Conservation (phyloP, 768 basidiomycete genomes). For the Pleurotus djamor region DNA sequence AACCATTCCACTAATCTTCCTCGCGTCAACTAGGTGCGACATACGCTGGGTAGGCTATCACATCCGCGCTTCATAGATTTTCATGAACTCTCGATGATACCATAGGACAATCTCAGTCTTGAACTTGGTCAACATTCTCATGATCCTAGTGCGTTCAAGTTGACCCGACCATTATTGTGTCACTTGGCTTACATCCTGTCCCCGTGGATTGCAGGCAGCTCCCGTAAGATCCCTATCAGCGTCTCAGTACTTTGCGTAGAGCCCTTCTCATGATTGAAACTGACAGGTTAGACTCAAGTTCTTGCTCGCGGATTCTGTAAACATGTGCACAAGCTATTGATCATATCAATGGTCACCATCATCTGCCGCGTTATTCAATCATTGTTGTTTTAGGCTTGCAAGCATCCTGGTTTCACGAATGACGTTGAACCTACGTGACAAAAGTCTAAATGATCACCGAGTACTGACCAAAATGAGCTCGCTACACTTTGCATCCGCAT, state of each 20-base stretch:
- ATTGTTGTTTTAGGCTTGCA: neutral
- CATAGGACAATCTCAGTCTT: neutral
- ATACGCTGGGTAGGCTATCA: neutral
- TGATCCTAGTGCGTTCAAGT: neutral
- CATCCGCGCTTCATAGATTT: neutral
- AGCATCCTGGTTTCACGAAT: neutral
- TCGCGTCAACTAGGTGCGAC: neutral
- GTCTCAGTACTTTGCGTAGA: neutral
- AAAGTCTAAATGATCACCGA: neutral
- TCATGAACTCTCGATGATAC: neutral
- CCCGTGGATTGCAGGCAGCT: neutral
- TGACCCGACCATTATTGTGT: neutral
- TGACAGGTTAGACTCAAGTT: neutral
- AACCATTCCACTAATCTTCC: neutral
- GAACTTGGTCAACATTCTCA: neutral
- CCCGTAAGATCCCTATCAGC: neutral
- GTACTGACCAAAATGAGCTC: too few species aligned
- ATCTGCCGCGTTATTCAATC: neutral
- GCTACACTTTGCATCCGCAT: too few species aligned
- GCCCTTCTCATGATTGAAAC: neutral
- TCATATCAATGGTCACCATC: neutral
- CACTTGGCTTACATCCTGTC: neutral
- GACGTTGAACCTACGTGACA: neutral
- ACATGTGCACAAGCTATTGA: neutral
- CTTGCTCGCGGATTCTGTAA: neutral